A percentile compares a stretch with the other conserved stretches of the same genome.
Conservation (phyloP, 768 basidiomycete genomes). For the Boletus rubroflammeus region DNA sequence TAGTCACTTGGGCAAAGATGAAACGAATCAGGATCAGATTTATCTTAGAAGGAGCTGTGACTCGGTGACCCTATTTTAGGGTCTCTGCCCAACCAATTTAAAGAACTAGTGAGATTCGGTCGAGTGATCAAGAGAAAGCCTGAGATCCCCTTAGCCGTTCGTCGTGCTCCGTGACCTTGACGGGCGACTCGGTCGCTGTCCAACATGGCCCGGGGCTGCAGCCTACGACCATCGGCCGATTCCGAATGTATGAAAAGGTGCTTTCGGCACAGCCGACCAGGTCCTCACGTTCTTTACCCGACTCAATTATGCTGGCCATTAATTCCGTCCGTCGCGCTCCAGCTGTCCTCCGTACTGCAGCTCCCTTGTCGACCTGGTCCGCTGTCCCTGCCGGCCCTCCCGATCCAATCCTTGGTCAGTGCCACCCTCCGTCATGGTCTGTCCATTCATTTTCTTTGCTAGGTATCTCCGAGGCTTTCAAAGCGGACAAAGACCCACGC, state of each 20-base stretch:
- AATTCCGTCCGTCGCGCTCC: slow-evolving; percentile 48
- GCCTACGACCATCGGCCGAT: slow-evolving; percentile 12
- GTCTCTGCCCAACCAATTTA: background rate
- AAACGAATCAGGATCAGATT: slow-evolving; percentile 14
- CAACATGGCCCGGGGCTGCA: background rate
- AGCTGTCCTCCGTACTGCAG: slow-evolving; percentile 34
- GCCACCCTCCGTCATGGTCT: background rate
- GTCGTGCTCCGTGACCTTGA: background rate
- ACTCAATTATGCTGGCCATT: slow-evolving; percentile 41
- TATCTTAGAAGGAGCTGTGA: slow-evolving; percentile 9
- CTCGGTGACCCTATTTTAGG: slow-evolving; percentile 10
- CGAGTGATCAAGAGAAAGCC: background rate
- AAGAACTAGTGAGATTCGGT: no score
- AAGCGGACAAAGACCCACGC: slow-evolving; percentile 84
- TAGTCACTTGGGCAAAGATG: background rate
- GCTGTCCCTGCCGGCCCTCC: slow-evolving; percentile 84
- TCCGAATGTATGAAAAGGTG: slow-evolving; percentile 7
- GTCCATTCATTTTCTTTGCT: slow-evolving; percentile 11
- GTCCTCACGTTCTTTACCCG: background rate
- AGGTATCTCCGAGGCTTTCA: slow-evolving; percentile 95
- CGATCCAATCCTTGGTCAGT: slow-evolving; percentile 85
- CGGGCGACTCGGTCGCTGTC: background rate
- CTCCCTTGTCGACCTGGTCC: slow-evolving; percentile 72
- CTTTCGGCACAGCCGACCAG: background rate
- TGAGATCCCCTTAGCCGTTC: no score